These are phyloP conservation scores for Geotrichum restrictum DNA, from an alignment of 1,139 yeast species.

Conservation along the genomic window DNA sequence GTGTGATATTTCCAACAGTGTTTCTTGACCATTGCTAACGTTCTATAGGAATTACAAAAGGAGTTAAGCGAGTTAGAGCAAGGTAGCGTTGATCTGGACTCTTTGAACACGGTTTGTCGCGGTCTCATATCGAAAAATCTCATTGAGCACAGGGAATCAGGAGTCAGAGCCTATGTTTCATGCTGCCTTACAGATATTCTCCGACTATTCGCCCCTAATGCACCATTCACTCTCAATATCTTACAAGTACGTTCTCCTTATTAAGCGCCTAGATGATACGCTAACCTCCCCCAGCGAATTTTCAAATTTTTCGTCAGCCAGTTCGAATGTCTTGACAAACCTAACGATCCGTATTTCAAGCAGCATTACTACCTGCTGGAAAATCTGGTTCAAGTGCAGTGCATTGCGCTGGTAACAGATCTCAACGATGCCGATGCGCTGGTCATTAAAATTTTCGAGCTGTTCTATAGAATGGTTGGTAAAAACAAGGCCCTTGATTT, in stretches of 20 bases:
- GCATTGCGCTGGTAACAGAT: constrained; percentile 75
- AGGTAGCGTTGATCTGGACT: constrained; percentile 14
- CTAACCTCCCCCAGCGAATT: constrained; percentile 38
- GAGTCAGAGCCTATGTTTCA: constrained; percentile 67
- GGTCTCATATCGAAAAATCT: constrained; percentile 59
- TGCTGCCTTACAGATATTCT: constrained; percentile 75
- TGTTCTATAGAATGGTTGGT: constrained; percentile 52
- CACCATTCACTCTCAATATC: constrained; percentile 71
- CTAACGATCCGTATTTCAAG: constrained; percentile 59
- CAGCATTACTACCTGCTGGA: constrained; percentile 68
- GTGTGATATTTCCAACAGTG: not conserved
- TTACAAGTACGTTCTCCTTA: constrained; percentile 43
- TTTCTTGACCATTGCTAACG: not conserved
- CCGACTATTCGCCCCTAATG: constrained; percentile 82
- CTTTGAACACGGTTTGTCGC: constrained; percentile 21
- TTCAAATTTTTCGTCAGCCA: constrained; percentile 50
- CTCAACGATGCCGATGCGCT: constrained; percentile 59
- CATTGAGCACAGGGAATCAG: constrained; percentile 57
- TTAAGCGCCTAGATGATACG: constrained; percentile 41
- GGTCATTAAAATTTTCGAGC: constrained; percentile 54
- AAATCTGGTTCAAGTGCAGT: constrained; percentile 69
- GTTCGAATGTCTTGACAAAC: constrained; percentile 54
- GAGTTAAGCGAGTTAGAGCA: constrained; percentile 17
- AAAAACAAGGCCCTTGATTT: constrained; percentile 26
- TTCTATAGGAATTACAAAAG: constrained; percentile 13